A percentile compares a stretch with the other conserved stretches of the same genome.
These are phyloP conservation scores for Tulasnella sp. DNA, from an alignment of 768 basidiomycete genomes.

Conservation along the genomic window DNA sequence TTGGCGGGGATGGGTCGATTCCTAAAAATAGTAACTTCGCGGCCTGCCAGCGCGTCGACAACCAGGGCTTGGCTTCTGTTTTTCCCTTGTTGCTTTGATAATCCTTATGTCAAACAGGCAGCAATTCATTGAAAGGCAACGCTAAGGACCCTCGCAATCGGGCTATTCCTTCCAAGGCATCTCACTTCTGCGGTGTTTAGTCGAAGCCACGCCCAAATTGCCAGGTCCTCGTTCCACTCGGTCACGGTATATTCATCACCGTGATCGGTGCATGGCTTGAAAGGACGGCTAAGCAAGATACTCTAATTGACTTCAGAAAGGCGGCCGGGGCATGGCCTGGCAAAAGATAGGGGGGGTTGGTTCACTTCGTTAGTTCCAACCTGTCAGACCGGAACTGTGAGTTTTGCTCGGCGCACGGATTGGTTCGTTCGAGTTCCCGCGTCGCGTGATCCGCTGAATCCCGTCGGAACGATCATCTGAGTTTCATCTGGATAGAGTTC, in stretches of 20 bases:
- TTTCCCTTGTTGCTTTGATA: background rate
- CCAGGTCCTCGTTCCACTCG: background rate
- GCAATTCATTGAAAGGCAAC: background rate
- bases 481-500: background rate
- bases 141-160: background rate
- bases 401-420: background rate
- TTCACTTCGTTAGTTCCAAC: background rate
- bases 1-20: background rate
- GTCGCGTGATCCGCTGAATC: background rate
- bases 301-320: background rate
- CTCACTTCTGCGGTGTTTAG: background rate
- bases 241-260: background rate
- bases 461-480: background rate
- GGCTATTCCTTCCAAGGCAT: background rate
- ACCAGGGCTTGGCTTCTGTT: background rate
- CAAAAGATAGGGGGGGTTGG: background rate
- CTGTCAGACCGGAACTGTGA: background rate
- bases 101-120: background rate
- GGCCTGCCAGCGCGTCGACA: background rate
- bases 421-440: background rate
- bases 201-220: background rate
- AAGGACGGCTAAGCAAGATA: background rate
- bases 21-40: background rate
- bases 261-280: background rate
- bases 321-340: background rate